These are phyloP conservation scores for Crucihimalaya himalaica DNA, from an alignment of 345 rosid genomes.

Conservation along the genomic window DNA sequence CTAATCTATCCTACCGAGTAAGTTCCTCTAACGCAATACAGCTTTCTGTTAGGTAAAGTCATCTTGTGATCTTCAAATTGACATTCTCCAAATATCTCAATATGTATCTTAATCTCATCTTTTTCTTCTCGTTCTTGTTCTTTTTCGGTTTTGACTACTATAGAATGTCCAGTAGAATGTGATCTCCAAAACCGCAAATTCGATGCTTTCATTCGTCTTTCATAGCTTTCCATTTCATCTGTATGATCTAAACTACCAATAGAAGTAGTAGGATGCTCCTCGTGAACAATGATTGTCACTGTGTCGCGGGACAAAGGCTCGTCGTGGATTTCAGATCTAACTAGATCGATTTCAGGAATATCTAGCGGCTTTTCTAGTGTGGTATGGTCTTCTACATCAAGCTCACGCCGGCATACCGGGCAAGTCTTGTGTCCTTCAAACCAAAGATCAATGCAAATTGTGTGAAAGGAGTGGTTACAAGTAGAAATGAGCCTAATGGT, in stretches of 20 bases:
- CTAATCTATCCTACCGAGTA: constrained; percentile 33
- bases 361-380: background rate
- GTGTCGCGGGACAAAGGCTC: constrained; percentile 27
- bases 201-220: constrained; percentile 36
- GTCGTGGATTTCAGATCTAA: constrained; percentile 17
- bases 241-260: constrained; percentile 39
- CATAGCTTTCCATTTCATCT: constrained; percentile 32
- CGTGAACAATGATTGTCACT: constrained; percentile 40
- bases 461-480: constrained; percentile 81
- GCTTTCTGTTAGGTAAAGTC: constrained; percentile 46
- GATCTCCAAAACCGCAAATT: constrained; percentile 54
- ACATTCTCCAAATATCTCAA: constrained; percentile 40
- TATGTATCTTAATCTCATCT: constrained; percentile 36
- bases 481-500: constrained; percentile 65
- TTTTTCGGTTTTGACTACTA: constrained; percentile 31
- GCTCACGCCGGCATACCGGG: constrained; percentile 74
- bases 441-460: constrained; percentile 89
- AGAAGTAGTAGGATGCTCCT: constrained; percentile 27
- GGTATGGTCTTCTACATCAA: constrained; percentile 46
- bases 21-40: constrained; percentile 59
- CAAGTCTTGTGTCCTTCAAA: constrained; percentile 74
- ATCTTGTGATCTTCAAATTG: constrained; percentile 49
- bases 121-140: constrained; percentile 14
- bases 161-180: constrained; percentile 81
- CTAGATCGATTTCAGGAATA: constrained; percentile 15